Evolutionary conservation across 768 basidiomycete genomes (phyloP).

Genomic region (Hypholoma sublateritium): DNA sequence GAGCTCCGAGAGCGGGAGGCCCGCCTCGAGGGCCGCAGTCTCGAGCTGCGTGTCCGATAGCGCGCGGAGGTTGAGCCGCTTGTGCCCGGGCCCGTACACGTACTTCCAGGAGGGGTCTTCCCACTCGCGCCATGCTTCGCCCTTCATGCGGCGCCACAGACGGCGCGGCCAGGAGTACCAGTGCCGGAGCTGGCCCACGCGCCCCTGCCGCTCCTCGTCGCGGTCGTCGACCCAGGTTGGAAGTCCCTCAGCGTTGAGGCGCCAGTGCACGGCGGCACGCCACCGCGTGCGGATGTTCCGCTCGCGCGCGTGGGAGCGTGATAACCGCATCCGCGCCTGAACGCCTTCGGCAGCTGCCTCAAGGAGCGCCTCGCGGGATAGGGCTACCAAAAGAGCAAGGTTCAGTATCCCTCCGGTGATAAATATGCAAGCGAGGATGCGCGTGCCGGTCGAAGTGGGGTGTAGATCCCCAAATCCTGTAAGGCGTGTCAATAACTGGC

Average conservation of each 20-base stretch:
- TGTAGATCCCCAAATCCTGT: constrained; percentile 76
- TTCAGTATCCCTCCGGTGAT: constrained; percentile 61
- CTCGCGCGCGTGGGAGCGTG: constrained; percentile 48
- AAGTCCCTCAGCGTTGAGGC: constrained; percentile 47
- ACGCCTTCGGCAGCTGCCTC: constrained; percentile 73
- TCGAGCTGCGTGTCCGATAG: constrained; percentile 56
- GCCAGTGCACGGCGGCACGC: constrained; percentile 62
- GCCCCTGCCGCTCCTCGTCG: constrained; percentile 9
- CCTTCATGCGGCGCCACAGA: constrained; percentile 12
- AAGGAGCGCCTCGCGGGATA: constrained; percentile 68
- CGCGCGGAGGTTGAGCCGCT: constrained; percentile 64
- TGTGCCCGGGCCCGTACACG: constrained; percentile 40
- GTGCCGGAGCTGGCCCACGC: constrained; percentile 7
- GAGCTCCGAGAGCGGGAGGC: constrained; percentile 54
- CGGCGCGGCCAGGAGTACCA: constrained; percentile 17
- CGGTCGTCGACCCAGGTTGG: constrained; percentile 55
- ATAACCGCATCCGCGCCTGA: constrained; percentile 47
- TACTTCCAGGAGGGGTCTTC: constrained; percentile 24
- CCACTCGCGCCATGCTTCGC: constrained; percentile 16
- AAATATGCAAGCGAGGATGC: constrained; percentile 62
- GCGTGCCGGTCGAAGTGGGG: constrained; percentile 48
- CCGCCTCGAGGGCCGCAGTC: constrained; percentile 66
- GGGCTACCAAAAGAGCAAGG: constrained; percentile 60
- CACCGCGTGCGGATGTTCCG: constrained; percentile 52
- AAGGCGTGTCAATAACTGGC: constrained; percentile 10